phyloP scores from a whole-genome alignment of 2,329 filamentous ascomycete species.

The Xylariaceae sp. region DNA sequence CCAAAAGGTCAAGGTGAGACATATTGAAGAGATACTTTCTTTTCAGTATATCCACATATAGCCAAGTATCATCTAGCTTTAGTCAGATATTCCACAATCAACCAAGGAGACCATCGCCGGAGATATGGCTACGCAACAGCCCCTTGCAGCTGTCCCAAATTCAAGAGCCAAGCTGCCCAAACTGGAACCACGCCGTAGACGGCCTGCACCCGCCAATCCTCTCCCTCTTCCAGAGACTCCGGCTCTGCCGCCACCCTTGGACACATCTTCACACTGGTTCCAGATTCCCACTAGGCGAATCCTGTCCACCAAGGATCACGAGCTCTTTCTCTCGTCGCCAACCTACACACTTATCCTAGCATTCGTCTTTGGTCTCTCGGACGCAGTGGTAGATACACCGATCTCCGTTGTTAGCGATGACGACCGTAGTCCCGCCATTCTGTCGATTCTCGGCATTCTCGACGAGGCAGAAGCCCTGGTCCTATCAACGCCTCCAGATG shows the following conservation, averaged over 20 bases:
- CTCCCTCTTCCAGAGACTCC: conserved; percentile 76
- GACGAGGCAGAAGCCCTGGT: conserved; percentile 70
- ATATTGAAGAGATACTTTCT: background rate
- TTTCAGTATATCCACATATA: background rate
- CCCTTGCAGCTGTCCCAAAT: conserved; percentile 44
- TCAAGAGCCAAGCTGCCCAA: conserved; percentile 65
- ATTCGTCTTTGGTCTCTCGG: conserved; percentile 85
- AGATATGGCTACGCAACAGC: conserved; percentile 28
- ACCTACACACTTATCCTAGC: conserved; percentile 76
- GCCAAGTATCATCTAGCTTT: background rate
- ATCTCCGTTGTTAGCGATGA: conserved; percentile 62
- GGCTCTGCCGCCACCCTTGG: conserved; percentile 67
- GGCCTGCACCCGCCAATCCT: conserved; percentile 54
- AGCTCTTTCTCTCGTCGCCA: conserved; percentile 76
- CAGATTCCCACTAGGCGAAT: conserved; percentile 75
- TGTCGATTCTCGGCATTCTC: conserved; percentile 69
- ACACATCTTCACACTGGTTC: conserved; percentile 63
- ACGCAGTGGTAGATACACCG: conserved; percentile 73
- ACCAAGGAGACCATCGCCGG: background rate
- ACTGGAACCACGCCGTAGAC: conserved; percentile 65
- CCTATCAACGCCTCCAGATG: conserved; percentile 72
- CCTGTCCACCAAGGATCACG: conserved; percentile 77
- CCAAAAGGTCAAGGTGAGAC: background rate
- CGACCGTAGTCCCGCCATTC: conserved; percentile 62
- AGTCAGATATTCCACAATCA: background rate